phyloP scores from a whole-genome alignment of 2,329 filamentous ascomycete species.

The Apiospora pterosperma region DNA sequence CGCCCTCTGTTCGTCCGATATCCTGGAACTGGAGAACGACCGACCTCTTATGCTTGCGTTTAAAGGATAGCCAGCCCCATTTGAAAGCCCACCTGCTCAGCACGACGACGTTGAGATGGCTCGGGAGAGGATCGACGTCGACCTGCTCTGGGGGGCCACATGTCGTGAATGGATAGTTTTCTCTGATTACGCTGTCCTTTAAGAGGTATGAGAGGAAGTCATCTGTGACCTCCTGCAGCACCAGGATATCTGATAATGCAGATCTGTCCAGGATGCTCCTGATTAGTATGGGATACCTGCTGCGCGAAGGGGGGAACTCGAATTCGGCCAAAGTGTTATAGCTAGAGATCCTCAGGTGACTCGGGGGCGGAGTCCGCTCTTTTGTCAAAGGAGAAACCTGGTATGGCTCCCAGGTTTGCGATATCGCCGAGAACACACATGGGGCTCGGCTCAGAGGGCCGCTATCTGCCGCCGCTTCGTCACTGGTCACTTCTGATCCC shows the following conservation, averaged over 20 bases:
- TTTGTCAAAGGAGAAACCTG: not conserved
- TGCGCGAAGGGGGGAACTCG: slow-evolving; percentile 38
- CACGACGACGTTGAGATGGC: slow-evolving; percentile 58
- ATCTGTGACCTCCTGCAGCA: slow-evolving; percentile 64
- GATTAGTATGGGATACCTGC: slow-evolving; percentile 40
- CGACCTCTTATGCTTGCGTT: slow-evolving; percentile 55
- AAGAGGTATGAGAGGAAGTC: slow-evolving; percentile 58
- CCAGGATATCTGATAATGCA: slow-evolving; percentile 43
- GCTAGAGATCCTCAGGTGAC: slow-evolving; percentile 36
- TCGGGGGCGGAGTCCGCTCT: not conserved
- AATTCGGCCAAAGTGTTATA: slow-evolving; percentile 55
- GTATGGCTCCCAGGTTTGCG: slow-evolving; percentile 17
- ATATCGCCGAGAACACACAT: slow-evolving; percentile 14
- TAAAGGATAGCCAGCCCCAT: slow-evolving; percentile 53
- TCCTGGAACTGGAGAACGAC: slow-evolving; percentile 42
- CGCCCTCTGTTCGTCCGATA: slow-evolving; percentile 21
- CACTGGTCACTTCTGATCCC: not conserved
- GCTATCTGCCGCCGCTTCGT: not conserved
- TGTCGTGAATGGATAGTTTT: slow-evolving; percentile 52
- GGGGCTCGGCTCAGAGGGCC: slow-evolving; percentile 11
- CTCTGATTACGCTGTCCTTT: slow-evolving; percentile 37
- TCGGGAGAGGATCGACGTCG: slow-evolving; percentile 53
- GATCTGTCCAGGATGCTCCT: slow-evolving; percentile 39
- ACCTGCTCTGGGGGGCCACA: slow-evolving; percentile 52
- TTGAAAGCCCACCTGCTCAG: slow-evolving; percentile 53